Evolutionary conservation across 176 grass and related monocot species (phyloP), one percentile per base, ranked within the genome.

Genomic region (Lolium perenne): DNA sequence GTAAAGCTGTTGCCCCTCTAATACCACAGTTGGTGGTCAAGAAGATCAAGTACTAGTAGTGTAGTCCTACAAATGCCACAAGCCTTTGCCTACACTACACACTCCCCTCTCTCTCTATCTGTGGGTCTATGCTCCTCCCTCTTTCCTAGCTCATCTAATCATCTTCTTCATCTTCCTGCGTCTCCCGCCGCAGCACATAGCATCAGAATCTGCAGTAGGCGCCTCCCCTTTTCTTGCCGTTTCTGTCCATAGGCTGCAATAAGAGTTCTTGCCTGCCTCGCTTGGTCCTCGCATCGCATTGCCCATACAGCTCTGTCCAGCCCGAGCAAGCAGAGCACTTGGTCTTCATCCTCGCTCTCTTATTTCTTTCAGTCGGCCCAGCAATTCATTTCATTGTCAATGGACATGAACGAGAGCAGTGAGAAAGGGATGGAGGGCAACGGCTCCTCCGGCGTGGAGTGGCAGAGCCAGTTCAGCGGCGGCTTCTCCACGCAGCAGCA

Each of bases 381-480:
- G 45, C 32, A 69, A 56, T 54, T 41, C 41, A 1, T 32, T 69
- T 60, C 57, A 21, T 66, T 14, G 78, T 73, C 76, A 73, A 91
- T 88, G 82, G 85, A 91, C 76, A 91, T 93, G 81, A 89, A 82
- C 64, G 86, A 87, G 82, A 93, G 87, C 81, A 77, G 38, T 48
- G 82, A 91, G 55, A 87, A 86, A 81, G 87, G 86, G 61, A 87
- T 87, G 88, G 88, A 95, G 59, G 84, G 83, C 68, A 89, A 79
- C 62, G 84, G 69, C 47, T 74, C 85, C 6, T 81, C 89, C 83
- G 86, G 56, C 69, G 84, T 78, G 55, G 92, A 88, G 75, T 90
- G 86, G 88, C 88, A 93, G 85, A 65, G 56, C 82, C 91, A 91
- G 71, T 86, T 88, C 86, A 83, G 79, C 78, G 67, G 43, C 80